A percentile compares a stretch with the other conserved stretches of the same genome.
Evolutionary conservation across 2,329 filamentous ascomycete genomes (phyloP).

Genomic region (Alternaria atra): DNA sequence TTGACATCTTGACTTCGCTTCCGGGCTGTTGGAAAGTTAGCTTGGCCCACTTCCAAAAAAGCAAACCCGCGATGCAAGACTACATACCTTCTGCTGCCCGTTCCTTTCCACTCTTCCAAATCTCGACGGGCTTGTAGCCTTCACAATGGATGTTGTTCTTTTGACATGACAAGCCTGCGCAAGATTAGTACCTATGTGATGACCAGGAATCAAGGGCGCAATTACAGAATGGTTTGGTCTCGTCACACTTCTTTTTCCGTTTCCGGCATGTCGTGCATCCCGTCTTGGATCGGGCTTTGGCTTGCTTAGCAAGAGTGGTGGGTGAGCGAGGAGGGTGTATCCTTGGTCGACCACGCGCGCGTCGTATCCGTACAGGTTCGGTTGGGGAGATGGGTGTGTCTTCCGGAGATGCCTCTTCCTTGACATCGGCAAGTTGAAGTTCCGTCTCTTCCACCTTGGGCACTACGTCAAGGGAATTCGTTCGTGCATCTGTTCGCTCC

Average conservation of each 20-base stretch:
- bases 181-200: slow-evolving; percentile 32
- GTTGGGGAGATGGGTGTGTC: slow-evolving; percentile 46
- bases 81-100: slow-evolving; percentile 69
- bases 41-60: slow-evolving; percentile 5
- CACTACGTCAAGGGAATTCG: slow-evolving; percentile 50
- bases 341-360: slow-evolving; percentile 76
- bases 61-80: not conserved
- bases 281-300: slow-evolving; percentile 73
- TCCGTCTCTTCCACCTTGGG: slow-evolving; percentile 66
- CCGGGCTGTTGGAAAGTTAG: slow-evolving; percentile 41
- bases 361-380: slow-evolving; percentile 49
- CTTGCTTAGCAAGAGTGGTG: slow-evolving; percentile 71
- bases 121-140: slow-evolving; percentile 84
- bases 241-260: slow-evolving; percentile 69
- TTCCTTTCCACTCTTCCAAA: slow-evolving; percentile 88
- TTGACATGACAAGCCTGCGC: slow-evolving; percentile 81
- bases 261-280: slow-evolving; percentile 68
- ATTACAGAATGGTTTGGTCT: slow-evolving; percentile 57
- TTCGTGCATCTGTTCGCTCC: slow-evolving; percentile 34
- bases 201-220: slow-evolving; percentile 2
- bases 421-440: slow-evolving; percentile 52
- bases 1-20: slow-evolving; percentile 50
- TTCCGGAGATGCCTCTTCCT: slow-evolving; percentile 45
- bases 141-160: slow-evolving; percentile 94
- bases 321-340: slow-evolving; percentile 76